Base-by-base conservation (phyloP, 768 basidiomycete species). In the Naganishia friedmannii region DNA sequence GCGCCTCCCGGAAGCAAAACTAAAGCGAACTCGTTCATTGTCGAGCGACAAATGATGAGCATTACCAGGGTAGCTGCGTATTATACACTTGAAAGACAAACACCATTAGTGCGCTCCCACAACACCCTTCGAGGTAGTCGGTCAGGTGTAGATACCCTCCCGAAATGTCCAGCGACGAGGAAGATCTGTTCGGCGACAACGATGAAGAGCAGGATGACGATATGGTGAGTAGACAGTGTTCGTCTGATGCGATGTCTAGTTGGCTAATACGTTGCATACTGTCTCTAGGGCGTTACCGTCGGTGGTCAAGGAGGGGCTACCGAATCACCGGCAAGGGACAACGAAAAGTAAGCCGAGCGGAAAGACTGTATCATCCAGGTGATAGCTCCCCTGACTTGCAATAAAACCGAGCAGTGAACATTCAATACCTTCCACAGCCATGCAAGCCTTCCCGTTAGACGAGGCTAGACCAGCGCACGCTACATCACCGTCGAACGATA, bases 101-200 rank as follows among this genome's bases (percentile, higher is more conserved):
- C n/a, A n/a, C n/a, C n/a, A n/a, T n/a, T n/a, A n/a, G n/a, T n/a
- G n/a, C n/a, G n/a, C n/a, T n/a, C n/a, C n/a, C n/a, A n/a, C n/a
- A n/a, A n/a, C n/a, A n/a, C n/a, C n/a, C n/a, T n/a, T n/a, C n/a
- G n/a, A n/a, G n/a, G n/a, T n/a, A n/a, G n/a, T 13, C 45, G 21
- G n/a, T 21, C 15, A 51, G n/a, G 48, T 23, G 31, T 34, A 32
- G 32, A 21, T 17, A 2, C 29, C 2, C n/a, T 26, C 60, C 10
- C 34, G n/a, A n/a, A 15, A 63, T 63, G 60, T 63, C 60, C 23
- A 45, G 39, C 39, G 60, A 63, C n/a, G 60, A 63, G 26, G 60
- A 63, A 34, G 60, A 63, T 29, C 42, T 63, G 23, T 63, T 63
- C 21, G 60, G 60, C 60, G 60, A 63, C 42, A 63, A 63, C 39